These are phyloP conservation scores for Boletellus sp. DNA, from an alignment of 768 basidiomycete genomes.

Conservation along the genomic window DNA sequence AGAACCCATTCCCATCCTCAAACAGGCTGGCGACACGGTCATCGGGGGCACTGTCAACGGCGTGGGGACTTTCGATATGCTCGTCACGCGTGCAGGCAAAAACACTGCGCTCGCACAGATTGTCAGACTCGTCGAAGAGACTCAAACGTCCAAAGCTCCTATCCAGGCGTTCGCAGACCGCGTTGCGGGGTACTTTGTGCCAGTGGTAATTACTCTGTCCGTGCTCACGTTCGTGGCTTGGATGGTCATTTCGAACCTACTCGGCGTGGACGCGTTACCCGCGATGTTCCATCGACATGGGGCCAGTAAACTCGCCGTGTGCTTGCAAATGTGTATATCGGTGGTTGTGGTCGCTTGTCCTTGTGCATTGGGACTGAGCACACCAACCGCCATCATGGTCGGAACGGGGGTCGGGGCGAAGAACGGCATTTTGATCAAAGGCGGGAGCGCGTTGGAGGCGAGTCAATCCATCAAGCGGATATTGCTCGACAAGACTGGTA, in stretches of 20 bases:
- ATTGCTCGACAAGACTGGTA: constrained; percentile 96
- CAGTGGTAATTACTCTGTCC: constrained; percentile 81
- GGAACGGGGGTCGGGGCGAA: constrained; percentile 96
- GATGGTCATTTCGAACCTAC: constrained; percentile 66
- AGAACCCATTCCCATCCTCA: constrained; percentile 85
- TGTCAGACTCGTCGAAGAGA: constrained; percentile 94
- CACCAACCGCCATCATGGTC: constrained; percentile 99
- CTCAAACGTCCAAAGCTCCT: constrained; percentile 96
- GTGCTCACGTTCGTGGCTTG: constrained; percentile 78
- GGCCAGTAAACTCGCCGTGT: constrained; percentile 81
- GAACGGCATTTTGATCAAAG: constrained; percentile 98
- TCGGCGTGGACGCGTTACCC: constrained; percentile 62
- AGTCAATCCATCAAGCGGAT: constrained; percentile 78
- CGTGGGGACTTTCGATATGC: constrained; percentile 94
- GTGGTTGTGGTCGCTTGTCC: constrained; percentile 98
- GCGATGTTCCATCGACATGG: constrained; percentile 83
- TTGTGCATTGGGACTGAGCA: constrained; percentile 92
- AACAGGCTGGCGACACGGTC: constrained; percentile 78
- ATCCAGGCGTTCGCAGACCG: constrained; percentile 96
- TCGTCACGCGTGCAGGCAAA: constrained; percentile 91
- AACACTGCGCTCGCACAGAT: constrained; percentile 97
- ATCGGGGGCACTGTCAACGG: constrained; percentile 98
- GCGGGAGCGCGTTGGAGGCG: constrained; percentile 90
- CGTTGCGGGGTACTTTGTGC: constrained; percentile 94
- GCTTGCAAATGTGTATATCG: constrained; percentile 94